These are phyloP conservation scores for Phytophthora pluvialis DNA, from an alignment of 352 stramenopile species.

Conservation along the genomic window DNA sequence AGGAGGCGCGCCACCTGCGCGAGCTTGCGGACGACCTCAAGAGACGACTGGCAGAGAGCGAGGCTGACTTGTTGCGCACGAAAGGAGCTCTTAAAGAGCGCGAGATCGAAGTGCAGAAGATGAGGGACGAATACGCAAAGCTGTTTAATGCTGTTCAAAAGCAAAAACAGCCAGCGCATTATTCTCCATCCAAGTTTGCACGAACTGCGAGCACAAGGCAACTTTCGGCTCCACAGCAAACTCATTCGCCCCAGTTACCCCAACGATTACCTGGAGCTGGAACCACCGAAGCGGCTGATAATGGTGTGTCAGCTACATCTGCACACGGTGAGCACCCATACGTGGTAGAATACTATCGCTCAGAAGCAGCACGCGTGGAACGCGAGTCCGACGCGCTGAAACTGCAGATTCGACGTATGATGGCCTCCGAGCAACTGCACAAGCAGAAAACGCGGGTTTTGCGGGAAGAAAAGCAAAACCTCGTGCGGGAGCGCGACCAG, in stretches of 20 bases:
- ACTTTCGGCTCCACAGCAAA: slow-evolving; percentile 14
- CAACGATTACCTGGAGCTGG: slow-evolving; percentile 6
- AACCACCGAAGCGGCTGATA: slow-evolving; percentile 2
- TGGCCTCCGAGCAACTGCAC: slow-evolving; percentile 74
- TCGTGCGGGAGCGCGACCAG: slow-evolving; percentile 55
- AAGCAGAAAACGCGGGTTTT: slow-evolving; percentile 75
- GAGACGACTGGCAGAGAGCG: slow-evolving; percentile 38
- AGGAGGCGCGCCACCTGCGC: slow-evolving; percentile 45
- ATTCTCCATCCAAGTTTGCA: slow-evolving; percentile 30
- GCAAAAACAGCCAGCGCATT: slow-evolving; percentile 48
- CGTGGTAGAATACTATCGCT: slow-evolving; percentile 65
- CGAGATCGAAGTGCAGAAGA: slow-evolving; percentile 52
- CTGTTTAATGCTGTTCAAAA: slow-evolving; percentile 74
- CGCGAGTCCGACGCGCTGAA: slow-evolving; percentile 67
- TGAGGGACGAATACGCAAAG: slow-evolving; percentile 80
- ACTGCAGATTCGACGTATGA: slow-evolving; percentile 82
- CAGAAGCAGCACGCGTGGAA: slow-evolving; percentile 57
- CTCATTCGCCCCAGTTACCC: slow-evolving; percentile 3
- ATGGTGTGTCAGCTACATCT: slow-evolving; percentile 4
- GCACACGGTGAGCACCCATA: slow-evolving; percentile 69
- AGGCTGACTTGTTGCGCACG: slow-evolving; percentile 61
- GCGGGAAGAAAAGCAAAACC: slow-evolving; percentile 49
- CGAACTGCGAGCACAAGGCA: slow-evolving; percentile 24
- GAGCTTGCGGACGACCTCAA: slow-evolving; percentile 41
- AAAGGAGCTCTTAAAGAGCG: slow-evolving; percentile 60